Evolutionary conservation across 1,139 yeast species (phyloP), one percentile per base, ranked within the genome.

Genomic region (Saccharomyces hybrid): DNA sequence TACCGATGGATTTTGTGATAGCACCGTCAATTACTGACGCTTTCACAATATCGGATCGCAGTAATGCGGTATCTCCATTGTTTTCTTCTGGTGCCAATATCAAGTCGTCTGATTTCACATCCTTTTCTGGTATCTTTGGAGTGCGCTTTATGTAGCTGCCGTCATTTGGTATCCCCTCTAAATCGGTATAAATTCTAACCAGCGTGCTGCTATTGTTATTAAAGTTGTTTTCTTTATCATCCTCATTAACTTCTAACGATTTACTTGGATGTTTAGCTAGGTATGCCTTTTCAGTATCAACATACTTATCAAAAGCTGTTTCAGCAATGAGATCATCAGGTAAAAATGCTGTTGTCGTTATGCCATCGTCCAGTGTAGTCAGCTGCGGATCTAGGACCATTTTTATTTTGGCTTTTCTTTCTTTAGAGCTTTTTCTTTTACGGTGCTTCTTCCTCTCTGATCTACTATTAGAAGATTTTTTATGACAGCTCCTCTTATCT

Each of bases 341-440:
- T 32, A 7, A 32, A 7, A 32, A 32, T 14, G 38, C 7, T 32
- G 38, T 3, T 32, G 38, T 14, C 14, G 38, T n/a, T 14, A 32
- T 32, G 4, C 74, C 64, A 54, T 74, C 73, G 60, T 78, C 83
- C 46, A 82, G 61, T 41, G 74, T 75, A 1, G 79, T 80, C 46
- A 84, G 70, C 61, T 83, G 89, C 0, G 88, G 88, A 65, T 84
- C 89, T 48, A 83, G 85, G 31, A 62, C 71, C 50, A 66, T 58
- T 62, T 46, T 57, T 58, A 47, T 54, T 57, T 56, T 57, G 57
- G 55, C 57, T 49, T 54, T 59, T 55, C 52, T 55, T 56, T 27
- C 25, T 57, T 41, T 48, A 51, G 28, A 28, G 51, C 52, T 47
- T 58, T 52, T 47, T 51, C 46, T 42, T 55, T 38, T 19, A 26